Base-by-base conservation (phyloP, 2,329 filamentous ascomycete genomes). In the Fusarium nygamai region DNA sequence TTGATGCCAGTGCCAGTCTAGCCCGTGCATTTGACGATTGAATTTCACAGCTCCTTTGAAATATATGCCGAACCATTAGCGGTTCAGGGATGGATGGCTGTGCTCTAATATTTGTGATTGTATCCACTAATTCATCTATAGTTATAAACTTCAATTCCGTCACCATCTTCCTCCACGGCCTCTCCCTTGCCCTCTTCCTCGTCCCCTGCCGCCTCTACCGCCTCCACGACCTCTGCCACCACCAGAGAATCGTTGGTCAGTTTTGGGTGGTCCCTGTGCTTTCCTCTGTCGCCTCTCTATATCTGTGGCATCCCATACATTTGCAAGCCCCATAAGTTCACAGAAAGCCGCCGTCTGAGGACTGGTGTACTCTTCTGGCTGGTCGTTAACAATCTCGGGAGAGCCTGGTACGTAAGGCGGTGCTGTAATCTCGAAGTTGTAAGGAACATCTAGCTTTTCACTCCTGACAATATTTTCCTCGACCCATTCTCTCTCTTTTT, bases 271-370 rank as follows among this genome's bases (percentile, higher is more conserved):
- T 0, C 91, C 92, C 29, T 81, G 84, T n/a, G 80, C 83, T 81
- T 87, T 88, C 67, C 92, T 87, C 67, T 86, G 85, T 20, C 84
- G 83, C 58, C 91, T 88, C 81, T 97, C 93, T 77, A 94, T 91
- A 6, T 92, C 88, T n/a, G 85, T 90, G 5, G 92, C 89, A 76
- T 93, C 87, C 86, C 90, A 97, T 16, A 91, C 86, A 80, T 98
- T 97, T 11, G 89, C 84, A 39, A 99, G 91, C 14, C 89, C 91
- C 3, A 98, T 78, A 63, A 98, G 83, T 64, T 91, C 85, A 82
- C 96, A 99, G 80, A 96, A 98, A 7, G 86, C 83, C n/a, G 85
- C 86, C 12, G 95, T 98, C 83, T 98, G 96, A 19, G 93, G 92
- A 79, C 96, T 98, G 8, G 91, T 94, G 80, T 96, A 96, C 83